Evolutionary conservation across 495 filamentous ascomycete genomes (phyloP).

Genomic region (Hyaloscypha hepaticicola): DNA sequence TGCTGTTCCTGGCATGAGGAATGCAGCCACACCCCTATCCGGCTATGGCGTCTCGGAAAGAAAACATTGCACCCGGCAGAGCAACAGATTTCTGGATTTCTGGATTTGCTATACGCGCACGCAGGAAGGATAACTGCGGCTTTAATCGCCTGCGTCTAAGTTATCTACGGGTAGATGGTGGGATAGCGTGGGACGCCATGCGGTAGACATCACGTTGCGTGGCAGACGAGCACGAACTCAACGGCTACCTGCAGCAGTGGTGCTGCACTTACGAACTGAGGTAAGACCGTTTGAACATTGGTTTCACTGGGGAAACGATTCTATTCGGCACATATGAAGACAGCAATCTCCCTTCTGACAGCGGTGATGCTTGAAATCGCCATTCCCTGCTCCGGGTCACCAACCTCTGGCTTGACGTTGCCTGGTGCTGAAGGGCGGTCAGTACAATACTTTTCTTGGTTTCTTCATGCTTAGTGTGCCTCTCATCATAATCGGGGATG

Average conservation of each 20-base stretch:
- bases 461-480: background rate
- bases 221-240: conserved; percentile 9
- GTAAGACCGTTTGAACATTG: conserved; percentile 24
- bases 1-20: conserved; percentile 17
- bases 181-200: background rate
- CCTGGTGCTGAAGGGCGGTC: background rate
- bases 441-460: background rate
- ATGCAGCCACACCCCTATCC: conserved; percentile 11
- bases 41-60: background rate
- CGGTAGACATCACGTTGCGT: conserved; percentile 1
- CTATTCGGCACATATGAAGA: conserved; percentile 10
- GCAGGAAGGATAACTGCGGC: background rate
- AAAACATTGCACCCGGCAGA: background rate
- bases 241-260: conserved; percentile 23
- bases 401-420: background rate
- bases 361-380: background rate
- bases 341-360: conserved; percentile 4
- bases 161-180: background rate
- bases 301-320: conserved; percentile 17
- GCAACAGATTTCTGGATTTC: background rate
- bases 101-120: background rate
- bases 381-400: background rate
- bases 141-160: background rate
- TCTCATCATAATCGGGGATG: background rate
- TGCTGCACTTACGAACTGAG: conserved; percentile 4